A percentile compares a stretch with the other conserved stretches of the same genome.
phyloP scores from a whole-genome alignment of 306 rosid genomes.

The Malus sylvestris region DNA sequence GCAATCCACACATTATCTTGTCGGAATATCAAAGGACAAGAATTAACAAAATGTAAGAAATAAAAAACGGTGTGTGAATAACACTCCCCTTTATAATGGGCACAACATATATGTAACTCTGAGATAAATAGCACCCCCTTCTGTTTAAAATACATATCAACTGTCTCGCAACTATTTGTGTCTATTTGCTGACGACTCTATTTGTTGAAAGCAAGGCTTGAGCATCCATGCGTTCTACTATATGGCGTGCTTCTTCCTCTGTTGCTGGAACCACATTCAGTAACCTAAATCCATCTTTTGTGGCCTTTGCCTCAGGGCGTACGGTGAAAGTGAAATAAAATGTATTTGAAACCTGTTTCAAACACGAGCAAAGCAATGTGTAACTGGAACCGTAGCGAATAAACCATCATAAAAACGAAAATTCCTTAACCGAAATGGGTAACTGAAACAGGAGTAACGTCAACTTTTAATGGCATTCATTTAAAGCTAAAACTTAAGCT shows the following conservation, averaged over 20 bases:
- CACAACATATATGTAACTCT: background rate
- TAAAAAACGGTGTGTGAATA: too few species aligned
- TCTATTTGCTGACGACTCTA: background rate
- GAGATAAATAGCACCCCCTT: background rate
- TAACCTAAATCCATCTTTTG: slow-evolving; percentile 45
- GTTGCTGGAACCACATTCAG: slow-evolving; percentile 86
- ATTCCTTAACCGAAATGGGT: background rate
- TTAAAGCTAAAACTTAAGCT: background rate
- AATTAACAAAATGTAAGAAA: too few species aligned
- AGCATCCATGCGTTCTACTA: slow-evolving; percentile 78
- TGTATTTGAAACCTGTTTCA: slow-evolving; percentile 62
- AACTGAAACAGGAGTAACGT: background rate
- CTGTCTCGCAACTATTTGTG: background rate
- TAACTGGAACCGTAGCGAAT: too few species aligned
- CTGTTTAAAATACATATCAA: background rate
- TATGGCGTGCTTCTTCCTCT: slow-evolving; percentile 83
- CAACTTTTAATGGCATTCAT: background rate
- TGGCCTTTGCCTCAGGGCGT: slow-evolving; percentile 71
- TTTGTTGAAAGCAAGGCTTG: slow-evolving; percentile 36
- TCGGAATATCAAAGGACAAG: too few species aligned
- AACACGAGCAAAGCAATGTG: too few species aligned
- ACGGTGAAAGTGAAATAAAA: slow-evolving; percentile 84
- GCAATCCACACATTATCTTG: too few species aligned
- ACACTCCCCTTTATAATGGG: background rate
- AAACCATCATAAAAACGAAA: background rate